Conservation (phyloP, 768 basidiomycete genomes). For the Leccinum subtestaceum region DNA sequence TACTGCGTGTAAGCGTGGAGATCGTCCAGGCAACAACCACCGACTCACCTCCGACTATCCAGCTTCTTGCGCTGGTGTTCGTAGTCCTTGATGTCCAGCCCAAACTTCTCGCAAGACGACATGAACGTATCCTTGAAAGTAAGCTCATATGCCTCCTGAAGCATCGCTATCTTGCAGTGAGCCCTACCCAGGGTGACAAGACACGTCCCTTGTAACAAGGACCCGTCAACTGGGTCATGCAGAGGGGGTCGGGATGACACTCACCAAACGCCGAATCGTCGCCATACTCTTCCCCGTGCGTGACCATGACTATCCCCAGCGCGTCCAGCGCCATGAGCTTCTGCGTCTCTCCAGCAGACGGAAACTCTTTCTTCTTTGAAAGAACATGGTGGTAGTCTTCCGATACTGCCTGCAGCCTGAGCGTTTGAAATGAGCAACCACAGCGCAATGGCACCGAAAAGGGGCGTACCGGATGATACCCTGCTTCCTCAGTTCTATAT, state of each 20-base stretch:
- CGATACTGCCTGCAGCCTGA: constrained; percentile 70
- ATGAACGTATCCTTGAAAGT: constrained; percentile 75
- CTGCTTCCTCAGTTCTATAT: constrained; percentile 75
- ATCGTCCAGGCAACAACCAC: not conserved
- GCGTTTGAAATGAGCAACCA: not conserved
- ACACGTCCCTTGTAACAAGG: constrained; percentile 52
- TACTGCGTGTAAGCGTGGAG: not conserved
- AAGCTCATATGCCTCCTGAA: constrained; percentile 79
- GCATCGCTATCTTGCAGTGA: constrained; percentile 78
- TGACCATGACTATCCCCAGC: constrained; percentile 83
- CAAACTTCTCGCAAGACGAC: constrained; percentile 58
- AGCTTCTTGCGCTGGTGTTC: constrained; percentile 80
- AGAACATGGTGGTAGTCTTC: constrained; percentile 66
- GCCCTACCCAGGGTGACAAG: constrained; percentile 77
- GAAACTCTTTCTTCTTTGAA: constrained; percentile 75
- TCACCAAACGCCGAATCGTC: constrained; percentile 71
- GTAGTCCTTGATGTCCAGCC: constrained; percentile 81
- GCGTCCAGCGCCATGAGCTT: constrained; percentile 77
- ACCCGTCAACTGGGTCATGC: not conserved
- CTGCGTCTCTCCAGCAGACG: constrained; percentile 55
- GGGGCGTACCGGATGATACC: constrained; percentile 66
- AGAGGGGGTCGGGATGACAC: constrained; percentile 15
- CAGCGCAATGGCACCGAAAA: not conserved
- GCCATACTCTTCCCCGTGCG: constrained; percentile 80
- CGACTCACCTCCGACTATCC: constrained; percentile 71